Evolutionary conservation across 176 grass and related monocot species (phyloP).

Genomic region (Eragrostis curvula): DNA sequence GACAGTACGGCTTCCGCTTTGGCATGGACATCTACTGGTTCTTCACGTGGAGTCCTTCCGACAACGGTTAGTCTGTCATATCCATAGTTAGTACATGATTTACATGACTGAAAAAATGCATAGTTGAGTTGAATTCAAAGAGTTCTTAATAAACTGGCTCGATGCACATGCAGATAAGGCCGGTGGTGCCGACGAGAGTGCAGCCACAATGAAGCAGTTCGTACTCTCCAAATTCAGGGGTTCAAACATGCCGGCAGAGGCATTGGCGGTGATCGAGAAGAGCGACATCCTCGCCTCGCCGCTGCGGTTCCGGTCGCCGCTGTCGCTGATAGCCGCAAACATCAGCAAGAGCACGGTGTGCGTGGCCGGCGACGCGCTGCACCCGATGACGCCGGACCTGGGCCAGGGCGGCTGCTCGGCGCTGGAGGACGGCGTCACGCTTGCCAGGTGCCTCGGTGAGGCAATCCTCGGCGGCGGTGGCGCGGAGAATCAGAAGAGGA

Average conservation of each 20-base stretch:
- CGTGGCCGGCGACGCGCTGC: slow-evolving; percentile 76
- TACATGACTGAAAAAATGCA: too few species aligned
- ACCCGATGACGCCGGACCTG: slow-evolving; percentile 86
- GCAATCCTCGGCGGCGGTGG: slow-evolving; percentile 6
- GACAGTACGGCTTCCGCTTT: slow-evolving; percentile 45
- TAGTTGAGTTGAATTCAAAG: too few species aligned
- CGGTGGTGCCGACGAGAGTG: slow-evolving; percentile 45
- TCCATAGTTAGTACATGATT: background rate
- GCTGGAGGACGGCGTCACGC: slow-evolving; percentile 67
- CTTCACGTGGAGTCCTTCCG: slow-evolving; percentile 57
- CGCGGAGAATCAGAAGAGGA: background rate
- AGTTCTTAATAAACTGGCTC: too few species aligned
- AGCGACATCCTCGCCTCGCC: slow-evolving; percentile 55
- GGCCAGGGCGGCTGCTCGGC: slow-evolving; percentile 70
- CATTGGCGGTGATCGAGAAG: slow-evolving; percentile 37
- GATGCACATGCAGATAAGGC: slow-evolving; percentile 21
- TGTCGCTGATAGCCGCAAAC: slow-evolving; percentile 39
- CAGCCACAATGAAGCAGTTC: slow-evolving; percentile 46
- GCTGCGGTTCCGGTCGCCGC: slow-evolving; percentile 59
- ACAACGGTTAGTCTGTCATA: background rate
- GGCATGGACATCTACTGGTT: slow-evolving; percentile 79
- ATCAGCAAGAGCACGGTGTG: slow-evolving; percentile 58
- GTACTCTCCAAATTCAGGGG: slow-evolving; percentile 45
- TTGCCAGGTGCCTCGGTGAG: slow-evolving; percentile 53
- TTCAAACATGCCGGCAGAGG: slow-evolving; percentile 37